These are phyloP conservation scores for Hypoxylon sp. DNA, from an alignment of 2,329 filamentous ascomycete genomes.

Conservation along the genomic window DNA sequence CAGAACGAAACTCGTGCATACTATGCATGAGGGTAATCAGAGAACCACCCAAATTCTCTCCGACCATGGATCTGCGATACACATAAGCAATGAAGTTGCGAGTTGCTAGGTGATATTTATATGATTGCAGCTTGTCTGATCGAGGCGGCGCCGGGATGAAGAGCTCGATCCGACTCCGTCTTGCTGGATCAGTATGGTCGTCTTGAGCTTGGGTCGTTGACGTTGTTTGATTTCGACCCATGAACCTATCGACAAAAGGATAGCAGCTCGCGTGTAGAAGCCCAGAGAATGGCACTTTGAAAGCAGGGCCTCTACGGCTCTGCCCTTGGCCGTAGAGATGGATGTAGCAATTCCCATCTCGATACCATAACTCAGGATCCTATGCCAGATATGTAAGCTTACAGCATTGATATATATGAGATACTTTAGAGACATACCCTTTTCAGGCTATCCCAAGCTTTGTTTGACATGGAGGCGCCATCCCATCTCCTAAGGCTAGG, in stretches of 20 bases:
- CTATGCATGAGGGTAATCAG: constrained; percentile 75
- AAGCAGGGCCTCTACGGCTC: constrained; percentile 76
- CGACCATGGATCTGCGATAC: constrained; percentile 75
- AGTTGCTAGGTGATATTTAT: constrained; percentile 76
- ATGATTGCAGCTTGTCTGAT: constrained; percentile 67
- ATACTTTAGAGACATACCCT: constrained; percentile 58
- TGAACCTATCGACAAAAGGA: constrained; percentile 70
- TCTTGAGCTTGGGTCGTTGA: constrained; percentile 38
- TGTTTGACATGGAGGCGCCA: constrained; percentile 61
- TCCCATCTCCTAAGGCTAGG: constrained; percentile 66
- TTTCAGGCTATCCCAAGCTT: constrained; percentile 64
- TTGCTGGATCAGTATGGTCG: constrained; percentile 52
- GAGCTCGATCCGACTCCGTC: constrained; percentile 70
- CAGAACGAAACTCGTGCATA: constrained; percentile 73
- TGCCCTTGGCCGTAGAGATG: constrained; percentile 77
- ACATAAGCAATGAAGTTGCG: constrained; percentile 84
- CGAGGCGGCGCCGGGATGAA: constrained; percentile 77
- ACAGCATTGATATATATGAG: constrained; percentile 4
- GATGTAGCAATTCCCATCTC: constrained; percentile 77
- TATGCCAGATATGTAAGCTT: constrained; percentile 55
- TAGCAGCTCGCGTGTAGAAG: constrained; percentile 72
- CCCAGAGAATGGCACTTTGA: constrained; percentile 73
- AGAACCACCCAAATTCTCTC: constrained; percentile 73
- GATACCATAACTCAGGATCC: constrained; percentile 80
- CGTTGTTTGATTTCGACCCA: constrained; percentile 55